Base-by-base conservation (phyloP, 2,329 filamentous ascomycete genomes). In the Aspergillus viridinutans region DNA sequence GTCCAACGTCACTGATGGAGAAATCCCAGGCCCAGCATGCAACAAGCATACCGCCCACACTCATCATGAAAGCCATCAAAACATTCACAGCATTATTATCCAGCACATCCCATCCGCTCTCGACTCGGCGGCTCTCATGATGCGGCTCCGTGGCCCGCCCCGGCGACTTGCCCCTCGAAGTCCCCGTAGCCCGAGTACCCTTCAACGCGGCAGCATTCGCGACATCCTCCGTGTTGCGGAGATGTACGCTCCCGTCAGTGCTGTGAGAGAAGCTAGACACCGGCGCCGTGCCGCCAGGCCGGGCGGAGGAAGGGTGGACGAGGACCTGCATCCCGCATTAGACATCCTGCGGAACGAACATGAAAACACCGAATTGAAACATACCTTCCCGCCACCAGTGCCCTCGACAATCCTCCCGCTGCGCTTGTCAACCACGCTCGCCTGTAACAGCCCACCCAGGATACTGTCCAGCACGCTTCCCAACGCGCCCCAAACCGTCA, bases 11-110 rank as follows among this genome's bases (percentile, higher is more conserved):
- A 7, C 10, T 51, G 28, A 57, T n/a, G 2, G 58, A 60, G 9
- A 73, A 48, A 23, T 61, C 67, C 73, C 73, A 76, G 28, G 64
- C 50, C 60, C 69, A 73, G 43, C 68, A 62, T 1, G 74, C 69
- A 53, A 84, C 74, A 0, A 76, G 78, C 85, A 97, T 95, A 4
- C 87, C 89, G 4, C 87, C 84, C 20, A 92, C 62, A 70, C 90
- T 96, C 84, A 96, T 92, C 4, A 81, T 80, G 14, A 85, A 81
- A 0, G 93, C 92, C 93, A 97, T 97, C 56, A 93, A 73, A 57
- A 97, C 85, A 73, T 99, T 99, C 66, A 99, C 92, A 54, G 90
- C 89, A 73, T 99, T 99, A 74, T 99, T 99, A 74, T 96, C 92
- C 56, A 99, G 78, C 59, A 95, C 72, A 70, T 96, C 83, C 76